phyloP scores from a whole-genome alignment of 2,329 filamentous ascomycete species.

The Colletotrichum magnum region DNA sequence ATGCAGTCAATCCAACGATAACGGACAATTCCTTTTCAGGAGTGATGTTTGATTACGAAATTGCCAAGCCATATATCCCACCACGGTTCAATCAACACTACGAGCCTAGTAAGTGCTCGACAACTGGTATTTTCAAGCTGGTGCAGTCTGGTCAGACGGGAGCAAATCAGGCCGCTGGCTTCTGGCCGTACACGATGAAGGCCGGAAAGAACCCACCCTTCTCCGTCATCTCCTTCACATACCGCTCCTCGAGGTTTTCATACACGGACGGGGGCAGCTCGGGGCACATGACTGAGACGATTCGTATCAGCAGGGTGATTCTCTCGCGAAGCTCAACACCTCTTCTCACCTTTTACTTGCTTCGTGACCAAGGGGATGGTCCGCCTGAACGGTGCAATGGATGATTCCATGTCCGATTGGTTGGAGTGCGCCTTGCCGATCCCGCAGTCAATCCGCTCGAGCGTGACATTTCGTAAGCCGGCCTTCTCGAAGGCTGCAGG shows the following conservation, averaged over 20 bases:
- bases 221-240: constrained; percentile 34
- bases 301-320: background rate
- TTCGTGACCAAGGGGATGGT: background rate
- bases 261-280: constrained; percentile 1
- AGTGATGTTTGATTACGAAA: too few species aligned
- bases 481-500: constrained; percentile 18
- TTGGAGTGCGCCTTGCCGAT: constrained; percentile 12
- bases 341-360: background rate
- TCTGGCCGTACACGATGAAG: constrained; percentile 10
- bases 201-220: constrained; percentile 5
- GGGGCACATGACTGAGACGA: background rate
- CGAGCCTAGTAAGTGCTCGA: background rate
- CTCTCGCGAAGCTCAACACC: too few species aligned
- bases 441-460: constrained; percentile 15
- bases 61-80: background rate
- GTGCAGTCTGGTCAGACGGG: too few species aligned
- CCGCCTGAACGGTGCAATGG: constrained; percentile 19
- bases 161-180: background rate
- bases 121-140: too few species aligned
- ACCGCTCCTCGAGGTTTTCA: constrained; percentile 24
- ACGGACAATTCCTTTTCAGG: too few species aligned
- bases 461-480: constrained; percentile 26
- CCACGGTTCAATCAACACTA: too few species aligned
- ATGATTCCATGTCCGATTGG: constrained; percentile 2
- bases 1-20: too few species aligned